These are phyloP conservation scores for Russula sp. DNA, from an alignment of 768 basidiomycete genomes.

Conservation along the genomic window DNA sequence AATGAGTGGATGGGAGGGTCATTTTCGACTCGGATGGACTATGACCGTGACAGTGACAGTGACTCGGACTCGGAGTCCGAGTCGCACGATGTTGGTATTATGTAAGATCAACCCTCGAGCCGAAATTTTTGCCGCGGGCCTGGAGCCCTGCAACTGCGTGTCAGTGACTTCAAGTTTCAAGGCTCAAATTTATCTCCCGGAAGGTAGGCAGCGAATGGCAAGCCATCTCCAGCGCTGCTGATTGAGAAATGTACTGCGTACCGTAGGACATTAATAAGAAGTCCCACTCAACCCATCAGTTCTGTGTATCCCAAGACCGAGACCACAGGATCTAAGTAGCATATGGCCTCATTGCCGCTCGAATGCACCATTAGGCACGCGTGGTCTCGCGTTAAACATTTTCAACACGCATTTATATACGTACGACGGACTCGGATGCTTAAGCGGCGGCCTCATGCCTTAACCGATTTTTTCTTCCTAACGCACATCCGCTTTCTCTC, in stretches of 20 bases:
- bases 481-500: background rate
- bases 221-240: background rate
- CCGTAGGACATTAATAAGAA: too few species aligned
- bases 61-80: too few species aligned
- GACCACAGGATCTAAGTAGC: background rate
- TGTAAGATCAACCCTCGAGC: too few species aligned
- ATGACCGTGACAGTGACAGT: too few species aligned
- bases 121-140: too few species aligned
- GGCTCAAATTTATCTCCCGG: background rate
- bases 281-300: too few species aligned
- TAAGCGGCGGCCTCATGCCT: constrained; percentile 20
- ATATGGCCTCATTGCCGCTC: background rate
- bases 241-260: background rate
- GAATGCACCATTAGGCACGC: background rate
- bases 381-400: background rate
- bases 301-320: background rate
- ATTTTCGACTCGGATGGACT: too few species aligned
- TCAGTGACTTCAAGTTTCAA: background rate
- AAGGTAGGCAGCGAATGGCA: background rate
- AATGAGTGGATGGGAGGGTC: too few species aligned
- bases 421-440: background rate
- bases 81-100: too few species aligned
- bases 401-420: background rate
- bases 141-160: too few species aligned
- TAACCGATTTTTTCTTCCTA: constrained; percentile 14